Percentiles rank a stretch among this genome's conserved stretches.
Conservation (phyloP, 2,329 filamentous ascomycete species). For the Ciborinia camelliae region DNA sequence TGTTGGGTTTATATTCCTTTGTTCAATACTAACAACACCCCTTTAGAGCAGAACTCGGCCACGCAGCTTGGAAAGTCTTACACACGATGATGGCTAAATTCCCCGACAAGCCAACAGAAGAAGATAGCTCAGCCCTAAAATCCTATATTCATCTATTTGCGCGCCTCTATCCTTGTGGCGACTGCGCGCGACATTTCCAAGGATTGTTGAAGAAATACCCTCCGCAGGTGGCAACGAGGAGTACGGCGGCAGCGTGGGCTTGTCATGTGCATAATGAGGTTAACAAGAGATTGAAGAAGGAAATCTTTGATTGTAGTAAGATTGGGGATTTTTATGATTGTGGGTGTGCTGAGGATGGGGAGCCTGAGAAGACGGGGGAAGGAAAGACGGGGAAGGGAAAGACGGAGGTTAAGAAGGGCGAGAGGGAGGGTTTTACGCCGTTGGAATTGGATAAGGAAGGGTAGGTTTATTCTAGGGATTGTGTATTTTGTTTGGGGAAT, state of each 20-base stretch:
- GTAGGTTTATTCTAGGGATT: constrained; percentile 22
- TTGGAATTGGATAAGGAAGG: constrained; percentile 37
- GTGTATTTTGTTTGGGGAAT: neutral
- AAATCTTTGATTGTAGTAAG: constrained; percentile 61
- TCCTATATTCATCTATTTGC: constrained; percentile 65
- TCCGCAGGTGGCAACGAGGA: constrained; percentile 61
- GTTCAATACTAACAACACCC: constrained; percentile 21
- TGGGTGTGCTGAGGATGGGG: constrained; percentile 63
- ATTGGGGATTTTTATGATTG: constrained; percentile 72
- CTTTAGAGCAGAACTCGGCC: constrained; percentile 54
- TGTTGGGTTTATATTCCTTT: neutral
- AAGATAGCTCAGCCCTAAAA: constrained; percentile 60
- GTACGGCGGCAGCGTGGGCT: constrained; percentile 63
- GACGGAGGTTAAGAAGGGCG: constrained; percentile 23
- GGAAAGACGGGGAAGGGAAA: constrained; percentile 27
- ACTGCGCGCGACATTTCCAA: constrained; percentile 67
- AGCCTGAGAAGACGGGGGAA: constrained; percentile 41
- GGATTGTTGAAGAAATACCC: constrained; percentile 59
- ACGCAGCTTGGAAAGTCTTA: constrained; percentile 66
- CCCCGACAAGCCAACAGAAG: constrained; percentile 60
- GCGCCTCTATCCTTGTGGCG: constrained; percentile 67
- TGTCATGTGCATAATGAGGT: constrained; percentile 67
- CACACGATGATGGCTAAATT: constrained; percentile 70
- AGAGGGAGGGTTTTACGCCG: constrained; percentile 35
- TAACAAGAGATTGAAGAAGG: constrained; percentile 60